Evolutionary conservation across 257 asterid genomes (phyloP).

Genomic region (Paraleonurus japonicus): DNA sequence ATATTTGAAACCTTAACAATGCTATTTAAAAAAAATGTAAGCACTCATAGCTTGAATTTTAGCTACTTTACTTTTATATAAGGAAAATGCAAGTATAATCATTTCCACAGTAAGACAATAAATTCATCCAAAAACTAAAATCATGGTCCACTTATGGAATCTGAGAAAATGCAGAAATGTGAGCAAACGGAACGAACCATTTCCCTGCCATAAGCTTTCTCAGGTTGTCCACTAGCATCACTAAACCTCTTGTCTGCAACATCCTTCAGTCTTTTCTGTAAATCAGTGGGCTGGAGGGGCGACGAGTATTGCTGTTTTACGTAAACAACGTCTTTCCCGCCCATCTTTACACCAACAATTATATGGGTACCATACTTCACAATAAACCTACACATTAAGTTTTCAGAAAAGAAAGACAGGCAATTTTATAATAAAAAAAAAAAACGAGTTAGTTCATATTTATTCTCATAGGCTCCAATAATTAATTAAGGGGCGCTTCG

Average conservation of each 20-base stretch:
- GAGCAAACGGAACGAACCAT: slow-evolving; percentile 43
- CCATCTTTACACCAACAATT: slow-evolving; percentile 83
- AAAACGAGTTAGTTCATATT: slow-evolving; percentile 6
- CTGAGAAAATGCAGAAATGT: slow-evolving; percentile 7
- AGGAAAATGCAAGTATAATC: not conserved
- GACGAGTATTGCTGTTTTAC: slow-evolving; percentile 69
- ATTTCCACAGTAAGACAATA: slow-evolving; percentile 7
- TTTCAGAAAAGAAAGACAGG: not conserved
- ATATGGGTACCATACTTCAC: slow-evolving; percentile 80
- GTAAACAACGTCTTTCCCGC: slow-evolving; percentile 72
- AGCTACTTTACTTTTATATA: not conserved
- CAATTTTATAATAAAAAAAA: slow-evolving; percentile 12
- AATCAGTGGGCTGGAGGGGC: slow-evolving; percentile 57
- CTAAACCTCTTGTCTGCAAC: slow-evolving; percentile 73
- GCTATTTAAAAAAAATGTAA: not conserved
- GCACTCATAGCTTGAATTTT: not conserved
- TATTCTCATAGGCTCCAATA: not conserved
- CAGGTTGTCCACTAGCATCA: slow-evolving; percentile 43
- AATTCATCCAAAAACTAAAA: slow-evolving; percentile 8
- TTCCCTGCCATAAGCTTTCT: slow-evolving; percentile 38
- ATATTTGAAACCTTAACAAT: not conserved
- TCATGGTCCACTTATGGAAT: not conserved
- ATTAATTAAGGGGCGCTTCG: not conserved
- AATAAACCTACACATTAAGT: slow-evolving; percentile 50
- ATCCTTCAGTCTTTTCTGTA: slow-evolving; percentile 66